Conservation (phyloP, 768 basidiomycete species). For the Hortiboletus campestris region DNA sequence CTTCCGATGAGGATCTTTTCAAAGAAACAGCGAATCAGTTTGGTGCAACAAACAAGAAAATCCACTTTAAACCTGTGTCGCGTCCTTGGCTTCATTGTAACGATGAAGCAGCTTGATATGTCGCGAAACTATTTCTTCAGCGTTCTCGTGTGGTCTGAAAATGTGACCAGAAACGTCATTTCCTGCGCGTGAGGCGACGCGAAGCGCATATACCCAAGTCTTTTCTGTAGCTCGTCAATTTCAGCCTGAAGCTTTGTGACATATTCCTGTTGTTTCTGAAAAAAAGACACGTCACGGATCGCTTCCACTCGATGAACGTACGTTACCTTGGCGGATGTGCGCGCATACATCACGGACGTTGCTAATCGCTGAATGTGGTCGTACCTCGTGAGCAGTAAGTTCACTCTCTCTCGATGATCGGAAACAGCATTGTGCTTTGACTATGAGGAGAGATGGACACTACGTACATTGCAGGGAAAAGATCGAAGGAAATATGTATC, state of each 20-base stretch:
- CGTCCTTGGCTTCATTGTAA: conserved; percentile 84
- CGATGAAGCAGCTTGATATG: conserved; percentile 72
- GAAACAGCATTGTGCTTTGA: neutral
- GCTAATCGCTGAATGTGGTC: neutral
- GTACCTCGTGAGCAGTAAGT: neutral
- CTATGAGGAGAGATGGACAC: neutral
- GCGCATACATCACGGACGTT: conserved; percentile 25
- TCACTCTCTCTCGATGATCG: neutral
- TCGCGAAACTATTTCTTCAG: conserved; percentile 56
- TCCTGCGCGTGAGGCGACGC: neutral
- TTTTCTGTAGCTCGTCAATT: conserved; percentile 44
- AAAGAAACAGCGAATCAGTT: conserved; percentile 1
- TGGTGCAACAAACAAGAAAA: neutral
- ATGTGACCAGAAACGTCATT: neutral
- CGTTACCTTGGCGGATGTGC: conserved; percentile 30
- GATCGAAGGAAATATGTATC: neutral
- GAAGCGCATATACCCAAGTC: conserved; percentile 40
- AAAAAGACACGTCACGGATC: neutral
- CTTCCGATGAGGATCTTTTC: conserved; percentile 74
- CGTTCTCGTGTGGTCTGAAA: conserved; percentile 43
- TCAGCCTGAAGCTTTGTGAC: conserved; percentile 47
- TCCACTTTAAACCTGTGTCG: conserved; percentile 55
- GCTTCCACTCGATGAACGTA: neutral
- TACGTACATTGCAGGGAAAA: too few species aligned
- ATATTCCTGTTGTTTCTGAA: conserved; percentile 52